phyloP scores from a whole-genome alignment of 805 yeast species.

The Ogataea pilisensis region DNA sequence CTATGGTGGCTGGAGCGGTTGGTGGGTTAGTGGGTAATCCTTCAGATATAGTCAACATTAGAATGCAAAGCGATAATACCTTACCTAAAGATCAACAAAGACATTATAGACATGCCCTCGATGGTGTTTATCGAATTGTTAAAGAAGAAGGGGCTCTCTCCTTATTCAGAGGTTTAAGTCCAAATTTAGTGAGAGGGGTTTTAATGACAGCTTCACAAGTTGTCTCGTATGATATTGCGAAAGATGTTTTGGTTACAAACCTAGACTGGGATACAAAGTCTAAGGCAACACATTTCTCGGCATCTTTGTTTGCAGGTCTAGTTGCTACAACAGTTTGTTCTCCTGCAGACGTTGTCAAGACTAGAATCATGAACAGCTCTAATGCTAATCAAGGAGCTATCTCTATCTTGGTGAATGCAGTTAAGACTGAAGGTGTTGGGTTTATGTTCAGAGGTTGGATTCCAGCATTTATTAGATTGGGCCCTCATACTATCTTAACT shows the following conservation, averaged over 20 bases:
- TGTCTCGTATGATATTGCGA: conserved; percentile 79
- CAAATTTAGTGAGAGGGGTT: conserved; percentile 76
- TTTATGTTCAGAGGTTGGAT: conserved; percentile 91
- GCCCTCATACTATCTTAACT: conserved; percentile 74
- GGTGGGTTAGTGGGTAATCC: conserved; percentile 90
- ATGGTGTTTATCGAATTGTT: conserved; percentile 61
- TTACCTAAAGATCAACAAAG: conserved; percentile 62
- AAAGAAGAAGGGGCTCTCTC: conserved; percentile 57
- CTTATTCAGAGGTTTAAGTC: conserved; percentile 68
- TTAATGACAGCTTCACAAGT: conserved; percentile 90
- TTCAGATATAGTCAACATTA: conserved; percentile 78
- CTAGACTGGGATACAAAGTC: conserved; percentile 53
- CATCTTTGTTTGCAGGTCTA: conserved; percentile 77
- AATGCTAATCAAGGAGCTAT: conserved; percentile 45
- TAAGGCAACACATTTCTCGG: conserved; percentile 69
- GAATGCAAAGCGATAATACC: conserved; percentile 87
- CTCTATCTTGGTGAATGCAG: conserved; percentile 47
- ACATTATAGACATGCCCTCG: conserved; percentile 72
- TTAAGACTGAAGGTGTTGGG: conserved; percentile 65
- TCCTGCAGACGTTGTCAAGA: conserved; percentile 88
- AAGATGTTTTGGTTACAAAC: conserved; percentile 49
- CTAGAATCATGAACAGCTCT: conserved; percentile 76
- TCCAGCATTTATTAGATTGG: conserved; percentile 80
- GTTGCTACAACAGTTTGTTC: conserved; percentile 91
- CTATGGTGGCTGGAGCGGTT: conserved; percentile 80